These are phyloP conservation scores for Suaeda aralocaspica DNA, from an alignment of 148 eudicot species.

Conservation along the genomic window DNA sequence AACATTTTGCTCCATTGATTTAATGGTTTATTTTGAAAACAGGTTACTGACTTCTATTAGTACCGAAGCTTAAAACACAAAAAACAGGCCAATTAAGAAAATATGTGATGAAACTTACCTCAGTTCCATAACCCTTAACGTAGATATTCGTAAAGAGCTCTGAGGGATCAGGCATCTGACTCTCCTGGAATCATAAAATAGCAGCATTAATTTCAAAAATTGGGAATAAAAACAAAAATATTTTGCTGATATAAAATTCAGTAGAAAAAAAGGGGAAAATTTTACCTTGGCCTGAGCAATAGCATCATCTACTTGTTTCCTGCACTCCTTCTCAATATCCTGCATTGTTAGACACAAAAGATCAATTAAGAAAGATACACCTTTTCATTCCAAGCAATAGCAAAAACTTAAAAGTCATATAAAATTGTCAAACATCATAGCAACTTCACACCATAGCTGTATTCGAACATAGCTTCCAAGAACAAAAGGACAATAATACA, in stretches of 20 bases:
- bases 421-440: background rate
- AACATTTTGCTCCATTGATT: too few relatives aligned
- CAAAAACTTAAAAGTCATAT: background rate
- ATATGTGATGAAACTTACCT: slow-evolving; percentile 42
- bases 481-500: background rate
- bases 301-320: slow-evolving; percentile 55
- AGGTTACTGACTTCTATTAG: background rate
- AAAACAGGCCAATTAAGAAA: background rate
- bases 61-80: background rate
- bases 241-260: background rate
- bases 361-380: background rate
- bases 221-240: background rate
- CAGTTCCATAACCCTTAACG: slow-evolving; percentile 71
- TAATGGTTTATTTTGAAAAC: background rate
- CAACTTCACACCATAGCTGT: background rate
- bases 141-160: slow-evolving; percentile 82
- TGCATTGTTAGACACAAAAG: slow-evolving; percentile 10
- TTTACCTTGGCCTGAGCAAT: slow-evolving; percentile 58
- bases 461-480: background rate
- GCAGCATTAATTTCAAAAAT: background rate
- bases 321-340: slow-evolving; percentile 57
- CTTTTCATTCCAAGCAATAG: background rate
- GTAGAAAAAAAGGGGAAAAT: background rate
- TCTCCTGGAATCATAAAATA: slow-evolving; percentile 54
- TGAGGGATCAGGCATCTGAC: slow-evolving; percentile 82